phyloP scores from a whole-genome alignment of 2,329 filamentous ascomycete genomes.

The Graphilbum ipis-grandicollis region DNA sequence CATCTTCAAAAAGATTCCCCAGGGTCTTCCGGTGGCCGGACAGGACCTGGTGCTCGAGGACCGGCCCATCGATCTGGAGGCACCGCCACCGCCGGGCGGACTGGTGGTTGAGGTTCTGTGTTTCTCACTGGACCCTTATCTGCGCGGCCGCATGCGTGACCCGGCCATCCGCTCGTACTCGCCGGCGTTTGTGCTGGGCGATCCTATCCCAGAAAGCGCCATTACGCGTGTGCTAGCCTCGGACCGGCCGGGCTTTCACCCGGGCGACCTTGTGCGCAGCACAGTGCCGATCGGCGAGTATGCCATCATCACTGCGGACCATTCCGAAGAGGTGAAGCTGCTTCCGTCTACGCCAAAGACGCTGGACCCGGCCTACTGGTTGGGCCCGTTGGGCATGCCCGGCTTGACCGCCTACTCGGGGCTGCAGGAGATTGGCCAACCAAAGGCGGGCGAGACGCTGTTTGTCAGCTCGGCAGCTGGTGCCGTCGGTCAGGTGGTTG shows the following conservation, averaged over 20 bases:
- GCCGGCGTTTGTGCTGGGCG: conserved; percentile 40
- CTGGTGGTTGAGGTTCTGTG: conserved; percentile 54
- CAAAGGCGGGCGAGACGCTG: conserved; percentile 63
- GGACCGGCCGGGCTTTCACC: conserved; percentile 37
- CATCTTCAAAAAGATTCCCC: conserved; percentile 54
- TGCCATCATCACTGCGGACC: conserved; percentile 25
- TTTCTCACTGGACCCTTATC: conserved; percentile 69
- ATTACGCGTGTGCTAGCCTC: conserved; percentile 58
- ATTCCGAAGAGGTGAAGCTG: conserved; percentile 37
- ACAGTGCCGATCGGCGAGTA: conserved; percentile 52
- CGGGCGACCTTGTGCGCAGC: conserved; percentile 49
- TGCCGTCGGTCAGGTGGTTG: conserved; percentile 68
- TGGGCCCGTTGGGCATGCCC: conserved; percentile 44
- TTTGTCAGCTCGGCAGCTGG: conserved; percentile 68
- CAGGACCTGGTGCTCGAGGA: conserved; percentile 53
- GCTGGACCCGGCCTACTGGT: conserved; percentile 48
- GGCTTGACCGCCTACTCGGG: conserved; percentile 32
- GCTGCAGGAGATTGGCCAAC: conserved; percentile 53
- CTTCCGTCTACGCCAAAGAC: too few species aligned
- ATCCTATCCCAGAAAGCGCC: conserved; percentile 45
- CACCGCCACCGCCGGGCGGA: conserved; percentile 43
- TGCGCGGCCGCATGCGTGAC: conserved; percentile 61
- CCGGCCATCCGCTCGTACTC: conserved; percentile 49
- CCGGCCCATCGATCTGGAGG: conserved; percentile 44
- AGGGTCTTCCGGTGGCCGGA: conserved; percentile 49